Evolutionary conservation across 768 basidiomycete genomes (phyloP), one percentile per base, ranked within the genome.

Genomic region (Serpula lacrymans): DNA sequence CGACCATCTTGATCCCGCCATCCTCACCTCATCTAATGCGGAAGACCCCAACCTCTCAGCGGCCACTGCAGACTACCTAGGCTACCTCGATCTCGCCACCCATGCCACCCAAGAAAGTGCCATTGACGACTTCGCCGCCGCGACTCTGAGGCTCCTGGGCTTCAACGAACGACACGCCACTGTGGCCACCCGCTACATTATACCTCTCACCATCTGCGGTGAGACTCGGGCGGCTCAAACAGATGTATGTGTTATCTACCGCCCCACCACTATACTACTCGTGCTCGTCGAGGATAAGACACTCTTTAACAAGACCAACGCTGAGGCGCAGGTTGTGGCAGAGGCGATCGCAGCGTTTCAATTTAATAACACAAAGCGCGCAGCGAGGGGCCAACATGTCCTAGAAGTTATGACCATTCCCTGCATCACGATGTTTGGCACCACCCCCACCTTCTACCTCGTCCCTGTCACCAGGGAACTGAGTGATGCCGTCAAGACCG

Each of bases 151-250:
- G n/a, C 43, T 57, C 12, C 50, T 60, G 30, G 57, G 52, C 21
- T 63, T 53, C 42, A 36, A 38, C 16, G 48, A 54, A 39, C 48
- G 45, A 17, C 26, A 33, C 8, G 29, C 36, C 14, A 4, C 41
- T 21, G 36, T 57, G 22, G 26, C 34, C 8, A 57, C 49, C 1
- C 45, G 42, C 32, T 53, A 55, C 39, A 41, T 20, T 37, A 63
- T 59, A 26, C 55, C 56, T 37, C 47, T 63, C 37, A 52, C 41
- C 43, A 59, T 65, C 44, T 59, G 59, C 39, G 54, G 57, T 26
- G 56, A 62, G 21, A 38, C 23, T 17, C 36, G 43, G 27, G 36
- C 29, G 20, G 52, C 55, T 23, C 44, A 57, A 44, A 49, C 57
- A 38, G 54, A 55, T 42, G 54, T 63, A 20, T 63, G 64, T 41